phyloP scores from a whole-genome alignment of 2,329 filamentous ascomycete genomes.

The Arthrobotrys megalospora region DNA sequence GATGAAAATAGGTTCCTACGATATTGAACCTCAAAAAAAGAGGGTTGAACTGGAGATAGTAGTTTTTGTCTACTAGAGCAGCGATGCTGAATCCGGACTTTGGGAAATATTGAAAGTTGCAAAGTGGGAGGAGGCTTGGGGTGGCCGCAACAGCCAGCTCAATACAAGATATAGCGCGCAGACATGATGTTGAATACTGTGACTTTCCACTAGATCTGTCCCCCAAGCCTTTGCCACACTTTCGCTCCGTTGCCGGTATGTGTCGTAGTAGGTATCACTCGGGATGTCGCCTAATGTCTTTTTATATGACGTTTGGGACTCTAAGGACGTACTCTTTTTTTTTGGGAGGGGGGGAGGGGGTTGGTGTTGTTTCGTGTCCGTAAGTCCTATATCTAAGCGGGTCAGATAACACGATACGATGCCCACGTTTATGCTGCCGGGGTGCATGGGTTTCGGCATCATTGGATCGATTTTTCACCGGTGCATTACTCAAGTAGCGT shows the following conservation, averaged over 20 bases:
- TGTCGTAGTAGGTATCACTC: constrained; percentile 12
- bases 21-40: not conserved
- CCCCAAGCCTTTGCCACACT: constrained; percentile 45
- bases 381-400: not conserved
- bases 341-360: no score
- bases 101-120: constrained; percentile 8
- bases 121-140: constrained; percentile 51
- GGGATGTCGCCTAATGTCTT: not conserved
- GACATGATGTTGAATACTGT: constrained; percentile 61
- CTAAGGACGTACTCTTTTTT: not conserved
- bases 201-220: constrained; percentile 58
- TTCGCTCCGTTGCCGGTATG: not conserved
- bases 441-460: not conserved
- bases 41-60: constrained; percentile 12
- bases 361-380: not conserved
- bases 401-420: constrained; percentile 6
- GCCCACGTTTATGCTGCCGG: not conserved
- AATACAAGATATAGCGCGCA: constrained; percentile 60
- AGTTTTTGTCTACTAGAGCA: constrained; percentile 6
- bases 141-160: constrained; percentile 42
- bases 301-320: not conserved
- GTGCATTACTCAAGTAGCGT: not conserved
- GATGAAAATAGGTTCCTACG: constrained; percentile 9
- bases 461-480: constrained; percentile 13
- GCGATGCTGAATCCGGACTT: constrained; percentile 4